Evolutionary conservation across 345 rosid species (phyloP).

Genomic region (Fremontodendron californicum): DNA sequence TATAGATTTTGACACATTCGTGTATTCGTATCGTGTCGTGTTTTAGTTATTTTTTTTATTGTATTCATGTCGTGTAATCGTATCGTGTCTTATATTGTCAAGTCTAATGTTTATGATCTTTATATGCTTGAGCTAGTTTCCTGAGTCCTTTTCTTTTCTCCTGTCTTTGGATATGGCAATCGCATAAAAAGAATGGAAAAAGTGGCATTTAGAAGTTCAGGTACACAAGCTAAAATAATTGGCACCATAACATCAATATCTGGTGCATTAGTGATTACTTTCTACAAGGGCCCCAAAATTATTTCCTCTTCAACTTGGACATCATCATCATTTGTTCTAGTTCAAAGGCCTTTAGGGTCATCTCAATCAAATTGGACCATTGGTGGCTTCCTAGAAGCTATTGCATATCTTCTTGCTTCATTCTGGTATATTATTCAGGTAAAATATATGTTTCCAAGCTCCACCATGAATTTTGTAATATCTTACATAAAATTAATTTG

Average conservation of each 20-base stretch:
- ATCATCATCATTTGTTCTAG: constrained; percentile 9
- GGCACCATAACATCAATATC: not conserved
- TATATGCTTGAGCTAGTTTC: not conserved
- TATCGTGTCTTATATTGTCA: too few relatives aligned
- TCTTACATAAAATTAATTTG: too few relatives aligned
- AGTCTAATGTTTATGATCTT: not conserved
- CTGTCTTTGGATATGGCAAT: not conserved
- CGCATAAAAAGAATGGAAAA: not conserved
- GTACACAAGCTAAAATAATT: not conserved
- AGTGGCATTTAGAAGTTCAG: not conserved
- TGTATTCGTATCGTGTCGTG: too few relatives aligned
- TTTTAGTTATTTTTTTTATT: too few relatives aligned
- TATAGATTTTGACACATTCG: too few relatives aligned
- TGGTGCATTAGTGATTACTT: not conserved
- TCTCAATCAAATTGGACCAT: constrained; percentile 52
- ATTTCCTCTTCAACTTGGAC: constrained; percentile 15
- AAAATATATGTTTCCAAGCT: not conserved
- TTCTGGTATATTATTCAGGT: constrained; percentile 66
- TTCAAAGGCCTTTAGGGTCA: not conserved
- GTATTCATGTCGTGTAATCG: too few relatives aligned
- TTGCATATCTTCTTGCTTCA: constrained; percentile 58
- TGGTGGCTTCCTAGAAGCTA: constrained; percentile 60
- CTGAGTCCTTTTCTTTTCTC: too few relatives aligned
- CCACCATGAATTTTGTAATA: constrained; percentile 2
- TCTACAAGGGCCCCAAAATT: constrained; percentile 48